Evolutionary conservation across 1,284 basidiomycete genomes (phyloP), one percentile per base, ranked within the genome.

Genomic region (Pseudozyma hubeiensis): DNA sequence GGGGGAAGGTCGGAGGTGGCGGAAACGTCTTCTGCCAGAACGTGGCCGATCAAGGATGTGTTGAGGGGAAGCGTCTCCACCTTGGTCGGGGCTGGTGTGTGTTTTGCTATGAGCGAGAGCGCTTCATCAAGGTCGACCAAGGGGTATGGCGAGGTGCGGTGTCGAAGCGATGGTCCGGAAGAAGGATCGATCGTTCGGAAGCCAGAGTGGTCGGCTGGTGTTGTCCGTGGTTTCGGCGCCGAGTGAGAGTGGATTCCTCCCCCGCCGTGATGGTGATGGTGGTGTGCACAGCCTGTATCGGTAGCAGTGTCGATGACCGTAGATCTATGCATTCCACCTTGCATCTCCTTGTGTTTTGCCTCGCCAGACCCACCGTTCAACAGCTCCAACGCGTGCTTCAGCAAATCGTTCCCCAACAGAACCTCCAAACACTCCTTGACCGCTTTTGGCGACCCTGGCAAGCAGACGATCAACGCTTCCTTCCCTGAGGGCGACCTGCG

Each of bases 361-460:
- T 87, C 85, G 0, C 92, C 91, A n/a, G 86, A 87, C 0, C 90
- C 91, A 7, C 93, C 92, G 59, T 86, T 86, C 63, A 92, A 87
- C 10, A 94, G 87, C 49, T 93, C 91, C 50, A 94, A 84, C 0
- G 92, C 91, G 84, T 94, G 92, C 4, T 86, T 84, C 14, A 90
- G 84, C 17, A 92, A 86, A 13, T 68, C 72, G 10, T 55, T 30
- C 8, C 84, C 81, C 5, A 93, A 85, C 34, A 94, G 85, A 1
- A 88, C 88, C 5, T 89, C 87, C 61, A 93, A 80, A 76, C 90
- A 92, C 81, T 94, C 93, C 64, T 87, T 89, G 30, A 93, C 93
- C 2, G 92, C 93, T 77, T 92, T 94, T 24, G 90, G 88, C 73
- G 91, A 92, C 0, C 93, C 93, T 0, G 93, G 93, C 9, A 95